phyloP scores from a whole-genome alignment of 768 basidiomycete genomes.

The Tulasnella sp. region DNA sequence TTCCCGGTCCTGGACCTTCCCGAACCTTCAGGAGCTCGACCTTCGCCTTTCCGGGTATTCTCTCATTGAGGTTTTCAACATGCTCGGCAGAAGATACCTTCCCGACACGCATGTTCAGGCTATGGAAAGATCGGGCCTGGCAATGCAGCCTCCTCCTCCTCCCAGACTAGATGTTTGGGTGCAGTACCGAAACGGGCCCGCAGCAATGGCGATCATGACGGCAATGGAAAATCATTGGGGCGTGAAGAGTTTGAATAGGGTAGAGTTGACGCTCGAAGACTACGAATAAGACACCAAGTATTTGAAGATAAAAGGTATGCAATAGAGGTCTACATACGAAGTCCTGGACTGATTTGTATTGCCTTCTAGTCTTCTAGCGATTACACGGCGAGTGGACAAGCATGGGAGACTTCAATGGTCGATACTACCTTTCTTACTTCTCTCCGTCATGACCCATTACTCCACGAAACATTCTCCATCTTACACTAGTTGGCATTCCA shows the following conservation, averaged over 20 bases:
- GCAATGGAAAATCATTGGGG: not conserved
- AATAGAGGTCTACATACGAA: no score
- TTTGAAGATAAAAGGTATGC: no score
- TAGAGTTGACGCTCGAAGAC: no score
- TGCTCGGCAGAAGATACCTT: not conserved
- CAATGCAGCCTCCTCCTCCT: not conserved
- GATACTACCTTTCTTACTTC: no score
- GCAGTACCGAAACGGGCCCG: not conserved
- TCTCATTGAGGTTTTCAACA: not conserved
- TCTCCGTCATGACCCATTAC: no score
- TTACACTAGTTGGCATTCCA: no score
- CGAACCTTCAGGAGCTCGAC: not conserved
- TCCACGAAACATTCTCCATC: no score
- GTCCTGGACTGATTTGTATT: no score
- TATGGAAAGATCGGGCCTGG: not conserved
- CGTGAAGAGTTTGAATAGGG: not conserved
- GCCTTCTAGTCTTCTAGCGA: no score
- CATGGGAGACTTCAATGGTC: no score
- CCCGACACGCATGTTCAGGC: not conserved
- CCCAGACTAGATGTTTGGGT: not conserved
- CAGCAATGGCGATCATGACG: not conserved
- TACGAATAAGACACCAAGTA: no score
- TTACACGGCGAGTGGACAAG: no score
- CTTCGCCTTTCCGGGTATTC: not conserved
- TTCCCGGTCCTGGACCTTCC: not conserved